Conservation (phyloP, 1,139 yeast genomes). For the Schizosaccharomyces versatilis region DNA sequence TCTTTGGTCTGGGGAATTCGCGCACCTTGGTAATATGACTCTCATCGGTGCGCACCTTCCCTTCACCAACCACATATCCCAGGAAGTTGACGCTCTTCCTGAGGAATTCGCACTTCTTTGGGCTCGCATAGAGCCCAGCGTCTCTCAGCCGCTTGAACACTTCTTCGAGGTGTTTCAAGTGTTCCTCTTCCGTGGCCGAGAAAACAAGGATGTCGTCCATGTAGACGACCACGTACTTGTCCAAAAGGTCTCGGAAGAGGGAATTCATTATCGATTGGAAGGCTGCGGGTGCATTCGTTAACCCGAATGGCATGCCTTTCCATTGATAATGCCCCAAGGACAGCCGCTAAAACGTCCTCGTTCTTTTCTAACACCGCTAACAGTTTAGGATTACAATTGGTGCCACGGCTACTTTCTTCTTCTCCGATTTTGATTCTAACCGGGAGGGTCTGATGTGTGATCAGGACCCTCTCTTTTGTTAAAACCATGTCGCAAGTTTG, state of each 20-base stretch:
- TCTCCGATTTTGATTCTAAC: too few relatives aligned
- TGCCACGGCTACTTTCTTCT: too few relatives aligned
- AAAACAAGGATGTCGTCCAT: neutral
- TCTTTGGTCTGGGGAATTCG: too few relatives aligned
- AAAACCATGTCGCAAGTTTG: too few relatives aligned
- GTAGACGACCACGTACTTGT: neutral
- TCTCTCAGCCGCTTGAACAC: neutral
- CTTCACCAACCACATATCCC: too few relatives aligned
- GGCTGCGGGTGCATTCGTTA: neutral
- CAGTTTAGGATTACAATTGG: too few relatives aligned
- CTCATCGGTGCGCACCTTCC: too few relatives aligned
- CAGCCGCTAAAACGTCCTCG: too few relatives aligned
- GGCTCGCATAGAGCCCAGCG: neutral
- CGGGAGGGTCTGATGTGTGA: too few relatives aligned
- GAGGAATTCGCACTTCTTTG: neutral
- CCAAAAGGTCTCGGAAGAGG: neutral
- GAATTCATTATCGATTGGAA: neutral
- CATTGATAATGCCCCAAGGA: neutral
- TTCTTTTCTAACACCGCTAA: too few relatives aligned
- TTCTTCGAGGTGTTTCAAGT: neutral
- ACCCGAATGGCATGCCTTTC: neutral
- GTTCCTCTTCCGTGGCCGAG: neutral
- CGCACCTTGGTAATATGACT: too few relatives aligned
- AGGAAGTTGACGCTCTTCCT: neutral
- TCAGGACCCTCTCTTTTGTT: too few relatives aligned